Evolutionary conservation across 2,329 filamentous ascomycete species (phyloP), one percentile per base, ranked within the genome.

Genomic region (Ascochyta pisi): DNA sequence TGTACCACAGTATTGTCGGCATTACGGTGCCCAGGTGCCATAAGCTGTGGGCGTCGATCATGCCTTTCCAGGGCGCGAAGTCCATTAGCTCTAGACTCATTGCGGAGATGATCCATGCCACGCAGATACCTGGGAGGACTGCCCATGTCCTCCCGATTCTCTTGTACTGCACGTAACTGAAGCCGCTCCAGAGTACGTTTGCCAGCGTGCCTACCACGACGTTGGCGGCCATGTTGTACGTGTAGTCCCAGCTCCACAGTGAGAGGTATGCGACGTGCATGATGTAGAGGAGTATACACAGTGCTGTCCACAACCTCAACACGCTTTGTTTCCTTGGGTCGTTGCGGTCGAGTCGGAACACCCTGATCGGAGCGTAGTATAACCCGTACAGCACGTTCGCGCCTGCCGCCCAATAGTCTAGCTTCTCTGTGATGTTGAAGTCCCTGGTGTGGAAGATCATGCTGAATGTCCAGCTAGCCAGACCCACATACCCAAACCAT

Each of bases 21-120:
- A 85, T 84, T 46, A 99, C 94, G 0, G 95, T 99, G 53, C 93
- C 92, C 59, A 96, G 74, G 83, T 99, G 95, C 95, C 95, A 99
- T 61, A 99, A 76, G 69, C 91, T 93, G 78, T 99, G 95, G 4
- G 95, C 95, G 81, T 99, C 95, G 46, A 99, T 77, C 75, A 89
- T 87, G 7, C 91, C 90, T 74, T 85, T 82, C 78, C 90, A 83
- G 2, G 95, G 95, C 50, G 95, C 86, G 69, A 99, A 99, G 76
- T 99, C 95, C 61, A 98, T 85, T 66, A 99, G 76, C 79, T 99
- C 95, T 76, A 99, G 81, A 75, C 94, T 94, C 95, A 99, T 99
- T 33, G 91, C 92, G 73, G 94, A 79, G 66, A 94, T 86, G 65
- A 99, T 84, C 92, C 92, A 97, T 3, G 90, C 90, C 43, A 98